Evolutionary conservation across 352 stramenopile genomes (phyloP), one percentile per base, ranked within the genome.

Genomic region (Phytophthora gonapodyides): DNA sequence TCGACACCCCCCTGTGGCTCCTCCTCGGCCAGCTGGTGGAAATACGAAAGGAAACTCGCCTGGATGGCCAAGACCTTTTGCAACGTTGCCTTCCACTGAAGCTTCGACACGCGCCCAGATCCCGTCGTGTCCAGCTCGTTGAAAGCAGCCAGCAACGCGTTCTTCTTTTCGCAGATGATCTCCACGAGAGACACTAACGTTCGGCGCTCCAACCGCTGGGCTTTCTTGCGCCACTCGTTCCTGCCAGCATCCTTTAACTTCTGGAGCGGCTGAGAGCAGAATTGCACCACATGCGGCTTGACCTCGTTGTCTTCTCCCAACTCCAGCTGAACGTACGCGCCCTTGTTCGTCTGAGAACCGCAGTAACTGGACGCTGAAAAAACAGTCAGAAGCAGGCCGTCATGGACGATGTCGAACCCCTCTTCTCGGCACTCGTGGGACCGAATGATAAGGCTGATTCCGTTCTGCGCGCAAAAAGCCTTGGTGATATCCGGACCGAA

Each of bases 301-400:
- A 98, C 67, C 41, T 96, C 80, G 10, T 78, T 75, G 48, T 87
- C 79, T 36, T 89, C 75, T 24, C 80, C 75, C 7, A 90, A 51
- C 34, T 89, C 67, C 10, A 93, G 53, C 54, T 89, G 78, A 3
- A 89, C 83, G 33, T 88, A 91, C 3, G 86, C 86, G 13, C 86
- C 84, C 45, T 96, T 94, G 72, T 98, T 98, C 4, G 85, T 96
- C 64, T 96, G 87, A 7, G 87, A 95, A 2, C 89, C 89, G 55
- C 91, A 97, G 64, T 98, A 98, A 57, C 84, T 95, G 9, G 88
- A 97, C 7, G 93, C 93, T 10, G 88, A 97, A 67, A 98, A 98
- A 4, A 98, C 86, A 2, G 91, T 97, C 36, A 98, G 58, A 27
- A 96, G 57, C 57, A 94, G 53, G 9, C 87, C 86, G 44, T 97